Evolutionary conservation across 192 early-diverging fungal species (phyloP), one percentile per base, ranked within the genome.

Genomic region (Mortierella antarctica): DNA sequence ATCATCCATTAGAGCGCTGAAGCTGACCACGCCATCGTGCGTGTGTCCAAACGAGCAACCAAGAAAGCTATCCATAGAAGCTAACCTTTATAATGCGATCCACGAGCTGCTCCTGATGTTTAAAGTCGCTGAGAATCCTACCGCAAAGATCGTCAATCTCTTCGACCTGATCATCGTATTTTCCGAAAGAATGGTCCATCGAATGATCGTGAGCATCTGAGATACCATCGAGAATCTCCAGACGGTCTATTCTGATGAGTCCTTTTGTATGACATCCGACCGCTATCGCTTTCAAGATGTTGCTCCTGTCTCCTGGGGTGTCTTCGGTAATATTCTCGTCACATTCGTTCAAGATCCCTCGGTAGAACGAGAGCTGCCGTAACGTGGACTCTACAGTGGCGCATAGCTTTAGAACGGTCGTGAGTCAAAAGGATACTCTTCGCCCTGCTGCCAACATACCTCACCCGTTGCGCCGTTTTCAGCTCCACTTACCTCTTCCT

Each of bases 81-180:
- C 15, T 7, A 64, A 80, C 77, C 65, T 67, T 56, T 18, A 80
- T 80, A 42, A 80, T 80, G 14, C 65, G 70, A 40, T 80, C 53
- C 9, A 80, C 70, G 0, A 80, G 65, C 10, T 48, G 58, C 44
- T 72, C 77, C 53, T 80, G 77, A 53, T 72, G 57, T 49, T 72
- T 70, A 58, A 71, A 80, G 45, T 80, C 70, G 23, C 52, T 68
- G 11, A 80, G 49, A 17, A 59, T 71, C 54, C 67, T 56, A 5
- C 77, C 70, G 42, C 77, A 80, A 23, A 80, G 68, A 13, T 67
- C 77, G 31, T 80, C 70, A 18, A 80, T 67, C 6, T 7, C 20
- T 2, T 80, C 77, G 7, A 67, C 21, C 9, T 55, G 46, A 17
- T 57, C 51, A 48, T 56, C 48, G 31, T 42, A 45, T 23, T 58